Conservation (phyloP, 116 monocot species). For the Iris pallida region DNA sequence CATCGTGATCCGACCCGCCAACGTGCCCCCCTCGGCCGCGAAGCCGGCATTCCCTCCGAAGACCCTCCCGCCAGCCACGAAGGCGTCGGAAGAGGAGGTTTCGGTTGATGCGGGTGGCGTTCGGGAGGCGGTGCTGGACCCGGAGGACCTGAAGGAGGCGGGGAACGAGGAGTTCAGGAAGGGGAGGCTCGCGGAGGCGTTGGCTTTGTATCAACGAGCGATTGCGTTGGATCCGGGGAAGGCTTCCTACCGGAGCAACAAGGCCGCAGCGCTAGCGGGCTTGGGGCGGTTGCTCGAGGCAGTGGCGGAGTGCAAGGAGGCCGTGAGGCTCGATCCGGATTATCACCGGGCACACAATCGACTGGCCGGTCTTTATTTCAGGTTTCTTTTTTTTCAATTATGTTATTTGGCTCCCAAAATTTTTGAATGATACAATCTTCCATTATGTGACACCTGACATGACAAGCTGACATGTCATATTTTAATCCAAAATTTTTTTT, state of each 20-base stretch:
- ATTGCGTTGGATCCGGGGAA: constrained; percentile 25
- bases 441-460: no score
- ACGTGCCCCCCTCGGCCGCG: no score
- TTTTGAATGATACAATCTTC: no score
- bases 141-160: constrained; percentile 56
- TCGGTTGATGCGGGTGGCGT: constrained; percentile 13
- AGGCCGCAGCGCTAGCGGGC: constrained; percentile 38
- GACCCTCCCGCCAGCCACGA: background rate
- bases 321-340: constrained; percentile 37
- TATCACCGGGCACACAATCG: constrained; percentile 41
- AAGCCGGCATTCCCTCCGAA: no score
- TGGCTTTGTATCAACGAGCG: constrained; percentile 43
- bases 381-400: constrained; percentile 2
- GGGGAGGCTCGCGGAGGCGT: constrained; percentile 45
- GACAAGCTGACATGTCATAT: no score
- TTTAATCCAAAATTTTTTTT: no score
- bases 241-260: constrained; percentile 56
- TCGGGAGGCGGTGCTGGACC: constrained; percentile 17
- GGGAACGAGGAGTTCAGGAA: constrained; percentile 55
- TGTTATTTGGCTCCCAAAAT: no score
- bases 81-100: background rate
- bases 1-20: no score
- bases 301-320: constrained; percentile 40
- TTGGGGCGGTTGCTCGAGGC: constrained; percentile 55
- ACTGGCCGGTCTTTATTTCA: constrained; percentile 42